Conservation (phyloP, 2,329 filamentous ascomycete genomes). For the Alternaria infectoria region DNA sequence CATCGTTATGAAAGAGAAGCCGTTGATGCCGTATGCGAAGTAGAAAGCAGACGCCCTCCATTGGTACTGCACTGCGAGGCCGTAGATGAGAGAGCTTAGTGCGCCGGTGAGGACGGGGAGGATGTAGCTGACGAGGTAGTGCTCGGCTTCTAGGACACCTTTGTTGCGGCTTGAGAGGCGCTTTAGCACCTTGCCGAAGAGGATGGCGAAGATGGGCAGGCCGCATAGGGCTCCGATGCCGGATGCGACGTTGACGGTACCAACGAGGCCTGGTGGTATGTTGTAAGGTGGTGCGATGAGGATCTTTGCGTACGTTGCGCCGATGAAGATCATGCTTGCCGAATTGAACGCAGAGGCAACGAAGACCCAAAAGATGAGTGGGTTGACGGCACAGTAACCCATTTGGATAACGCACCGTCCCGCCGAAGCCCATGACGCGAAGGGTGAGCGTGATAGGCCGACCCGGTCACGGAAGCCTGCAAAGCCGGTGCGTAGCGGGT, state of each 20-base stretch:
- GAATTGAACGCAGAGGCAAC: conserved; percentile 33
- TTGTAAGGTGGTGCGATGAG: conserved; percentile 32
- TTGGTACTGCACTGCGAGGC: conserved; percentile 25
- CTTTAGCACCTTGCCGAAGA: conserved; percentile 18
- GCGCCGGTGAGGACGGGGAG: conserved; percentile 32
- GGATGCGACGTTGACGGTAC: conserved; percentile 27
- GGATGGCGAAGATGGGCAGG: conserved; percentile 17
- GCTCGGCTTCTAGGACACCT: conserved; percentile 40
- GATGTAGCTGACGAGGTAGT: conserved; percentile 39
- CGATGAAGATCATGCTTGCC: conserved; percentile 40
- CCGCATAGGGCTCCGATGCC: conserved; percentile 28
- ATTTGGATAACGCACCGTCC: conserved; percentile 36
- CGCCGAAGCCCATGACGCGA: conserved; percentile 34
- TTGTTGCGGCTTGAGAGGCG: conserved; percentile 31
- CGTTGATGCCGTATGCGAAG: conserved; percentile 37
- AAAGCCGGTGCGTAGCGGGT: conserved; percentile 14
- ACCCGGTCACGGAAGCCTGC: conserved; percentile 18
- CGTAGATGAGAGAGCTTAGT: conserved; percentile 32
- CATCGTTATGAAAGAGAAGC: conserved; percentile 33
- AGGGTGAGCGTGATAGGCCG: conserved; percentile 29
- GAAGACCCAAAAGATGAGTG: conserved; percentile 42
- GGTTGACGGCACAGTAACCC: conserved; percentile 35
- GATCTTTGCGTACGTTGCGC: conserved; percentile 23
- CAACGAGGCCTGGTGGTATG: conserved; percentile 18
- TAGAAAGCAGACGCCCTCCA: conserved; percentile 26